Percentiles rank a stretch among this genome's conserved stretches.
These are phyloP conservation scores for Pittosporum tobira DNA, from an alignment of 129 eudicot genomes.

Conservation along the genomic window DNA sequence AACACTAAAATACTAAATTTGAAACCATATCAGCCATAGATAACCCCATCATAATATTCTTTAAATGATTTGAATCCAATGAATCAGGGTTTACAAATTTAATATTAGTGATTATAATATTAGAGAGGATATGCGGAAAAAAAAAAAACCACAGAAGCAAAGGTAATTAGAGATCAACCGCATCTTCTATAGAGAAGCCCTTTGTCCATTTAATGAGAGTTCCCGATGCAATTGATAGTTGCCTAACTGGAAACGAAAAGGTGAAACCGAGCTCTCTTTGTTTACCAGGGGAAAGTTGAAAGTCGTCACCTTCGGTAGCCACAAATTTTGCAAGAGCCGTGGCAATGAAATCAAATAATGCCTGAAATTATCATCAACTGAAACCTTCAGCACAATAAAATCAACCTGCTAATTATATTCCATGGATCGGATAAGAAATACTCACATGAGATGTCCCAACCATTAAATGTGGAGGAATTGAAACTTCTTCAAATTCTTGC, in stretches of 20 bases:
- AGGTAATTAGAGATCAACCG: conserved; percentile 33
- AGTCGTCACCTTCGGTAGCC: conserved; percentile 66
- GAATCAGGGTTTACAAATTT: neutral
- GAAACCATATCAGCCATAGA: neutral
- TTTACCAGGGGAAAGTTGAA: conserved; percentile 59
- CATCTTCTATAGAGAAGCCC: conserved; percentile 80
- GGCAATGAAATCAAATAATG: conserved; percentile 76
- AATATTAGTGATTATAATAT: too few relatives aligned
- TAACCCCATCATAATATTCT: neutral
- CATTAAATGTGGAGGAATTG: conserved; percentile 88
- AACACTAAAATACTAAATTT: neutral
- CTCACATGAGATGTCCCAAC: conserved; percentile 75
- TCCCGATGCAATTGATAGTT: conserved; percentile 78
- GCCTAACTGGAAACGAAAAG: conserved; percentile 89
- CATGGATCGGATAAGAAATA: neutral
- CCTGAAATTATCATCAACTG: conserved; percentile 26
- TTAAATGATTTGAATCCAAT: neutral
- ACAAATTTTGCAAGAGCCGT: conserved; percentile 83
- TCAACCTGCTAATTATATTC: neutral
- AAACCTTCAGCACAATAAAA: conserved; percentile 4
- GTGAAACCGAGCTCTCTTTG: conserved; percentile 95
- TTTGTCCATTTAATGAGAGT: conserved; percentile 88
- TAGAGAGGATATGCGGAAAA: too few relatives aligned
- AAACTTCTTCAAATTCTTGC: conserved; percentile 62
- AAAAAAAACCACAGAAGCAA: neutral